Conservation (phyloP, 352 stramenopile species). For the Pythium periplocum region DNA sequence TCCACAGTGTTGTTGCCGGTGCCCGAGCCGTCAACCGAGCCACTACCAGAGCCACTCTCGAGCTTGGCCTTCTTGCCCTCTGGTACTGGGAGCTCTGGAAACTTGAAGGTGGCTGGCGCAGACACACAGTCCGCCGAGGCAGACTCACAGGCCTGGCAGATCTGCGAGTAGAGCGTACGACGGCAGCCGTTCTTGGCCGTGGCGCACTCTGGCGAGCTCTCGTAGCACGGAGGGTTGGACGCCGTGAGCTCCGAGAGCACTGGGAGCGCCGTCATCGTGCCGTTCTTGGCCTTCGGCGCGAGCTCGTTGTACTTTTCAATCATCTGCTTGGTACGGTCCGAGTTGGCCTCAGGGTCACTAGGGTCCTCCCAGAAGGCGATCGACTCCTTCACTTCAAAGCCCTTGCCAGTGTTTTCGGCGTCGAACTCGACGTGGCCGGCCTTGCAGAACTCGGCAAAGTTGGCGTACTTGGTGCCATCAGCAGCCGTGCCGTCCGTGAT, state of each 20-base stretch:
- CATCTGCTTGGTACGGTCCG: conserved; percentile 30
- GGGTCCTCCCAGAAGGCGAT: conserved; percentile 65
- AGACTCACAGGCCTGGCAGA: conserved; percentile 47
- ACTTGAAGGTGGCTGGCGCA: conserved; percentile 34
- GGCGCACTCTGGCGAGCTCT: conserved; percentile 52
- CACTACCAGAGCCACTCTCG: neutral
- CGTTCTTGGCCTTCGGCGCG: conserved; percentile 15
- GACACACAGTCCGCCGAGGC: conserved; percentile 24
- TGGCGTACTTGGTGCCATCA: conserved; percentile 13
- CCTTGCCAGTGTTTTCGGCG: conserved; percentile 3
- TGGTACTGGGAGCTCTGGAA: conserved; percentile 34
- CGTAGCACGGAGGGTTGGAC: conserved; percentile 62
- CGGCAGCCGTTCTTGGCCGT: conserved; percentile 38
- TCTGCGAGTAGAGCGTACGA: conserved; percentile 52
- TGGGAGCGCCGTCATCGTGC: conserved; percentile 41
- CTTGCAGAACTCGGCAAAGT: conserved; percentile 42
- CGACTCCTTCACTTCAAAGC: conserved; percentile 15
- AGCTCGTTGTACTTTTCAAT: conserved; percentile 56
- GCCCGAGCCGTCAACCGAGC: neutral
- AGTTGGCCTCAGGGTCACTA: conserved; percentile 36
- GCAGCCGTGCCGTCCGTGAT: conserved; percentile 38
- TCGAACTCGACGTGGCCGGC: conserved; percentile 44
- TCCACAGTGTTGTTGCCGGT: too few relatives aligned
- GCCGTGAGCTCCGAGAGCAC: conserved; percentile 27
- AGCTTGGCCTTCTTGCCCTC: neutral